A percentile compares a stretch with the other conserved stretches of the same genome.
Conservation (phyloP, 208 protist genomes). For the Histomonas meleagridis region DNA sequence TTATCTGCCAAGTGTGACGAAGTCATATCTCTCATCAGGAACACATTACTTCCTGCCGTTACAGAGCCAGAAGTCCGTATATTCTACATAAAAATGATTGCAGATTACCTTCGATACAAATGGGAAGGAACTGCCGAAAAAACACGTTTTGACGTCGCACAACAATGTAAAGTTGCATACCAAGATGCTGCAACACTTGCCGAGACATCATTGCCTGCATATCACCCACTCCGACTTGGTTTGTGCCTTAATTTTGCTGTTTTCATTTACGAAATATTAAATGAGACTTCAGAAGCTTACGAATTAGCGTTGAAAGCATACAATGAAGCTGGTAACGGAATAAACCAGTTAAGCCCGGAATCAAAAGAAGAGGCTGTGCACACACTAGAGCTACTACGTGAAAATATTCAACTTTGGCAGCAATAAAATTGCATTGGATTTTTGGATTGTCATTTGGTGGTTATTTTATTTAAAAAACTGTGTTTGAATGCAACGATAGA, state of each 20-base stretch:
- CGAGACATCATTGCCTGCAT: not conserved
- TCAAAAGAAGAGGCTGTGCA: not conserved
- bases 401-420: not conserved
- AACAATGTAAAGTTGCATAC: not conserved
- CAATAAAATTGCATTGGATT: too few relatives aligned
- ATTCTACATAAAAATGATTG: not conserved
- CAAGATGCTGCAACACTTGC: not conserved
- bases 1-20: not conserved
- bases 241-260: not conserved
- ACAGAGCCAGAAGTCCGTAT: constrained; percentile 14
- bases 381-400: not conserved
- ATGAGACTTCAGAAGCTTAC: not conserved
- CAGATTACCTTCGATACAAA: not conserved
- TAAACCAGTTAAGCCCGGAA: not conserved
- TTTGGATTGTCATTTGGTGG: too few relatives aligned
- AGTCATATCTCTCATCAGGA: not conserved
- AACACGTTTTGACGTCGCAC: not conserved
- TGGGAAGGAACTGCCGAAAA: not conserved
- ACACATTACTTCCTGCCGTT: not conserved
- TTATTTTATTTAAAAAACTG: too few relatives aligned
- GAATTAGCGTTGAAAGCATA: not conserved
- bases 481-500: too few relatives aligned
- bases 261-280: constrained; percentile 12
- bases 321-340: not conserved
- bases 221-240: not conserved